Evolutionary conservation across 305 asterid species (phyloP).

Genomic region (Solanum aculeatissimum): DNA sequence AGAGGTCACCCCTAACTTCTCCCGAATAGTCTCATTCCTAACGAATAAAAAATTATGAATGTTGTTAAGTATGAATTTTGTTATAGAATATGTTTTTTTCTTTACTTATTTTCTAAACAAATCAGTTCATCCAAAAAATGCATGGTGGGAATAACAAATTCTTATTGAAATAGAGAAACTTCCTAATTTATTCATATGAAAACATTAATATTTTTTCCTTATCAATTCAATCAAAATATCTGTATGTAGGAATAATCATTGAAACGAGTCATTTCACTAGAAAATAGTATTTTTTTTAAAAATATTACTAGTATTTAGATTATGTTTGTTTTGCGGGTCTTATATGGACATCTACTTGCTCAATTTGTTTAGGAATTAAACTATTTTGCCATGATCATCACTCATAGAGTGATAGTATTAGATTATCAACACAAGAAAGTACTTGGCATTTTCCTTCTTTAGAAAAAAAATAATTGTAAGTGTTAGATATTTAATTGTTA

Average conservation of each 20-base stretch:
- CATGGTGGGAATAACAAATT: background rate
- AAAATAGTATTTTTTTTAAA: background rate
- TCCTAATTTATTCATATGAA: background rate
- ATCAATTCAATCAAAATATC: background rate
- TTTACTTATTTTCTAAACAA: background rate
- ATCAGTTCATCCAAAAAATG: background rate
- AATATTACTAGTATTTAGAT: background rate
- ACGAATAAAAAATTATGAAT: background rate
- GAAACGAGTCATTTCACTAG: background rate
- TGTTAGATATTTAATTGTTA: no score
- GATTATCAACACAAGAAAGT: background rate
- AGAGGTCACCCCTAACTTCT: no score
- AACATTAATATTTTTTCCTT: background rate
- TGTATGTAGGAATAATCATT: background rate
- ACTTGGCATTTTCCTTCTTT: background rate
- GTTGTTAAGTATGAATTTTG: background rate
- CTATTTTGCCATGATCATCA: background rate
- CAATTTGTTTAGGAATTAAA: background rate
- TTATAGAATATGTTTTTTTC: background rate
- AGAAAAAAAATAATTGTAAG: background rate
- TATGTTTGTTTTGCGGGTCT: background rate
- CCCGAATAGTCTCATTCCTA: no score
- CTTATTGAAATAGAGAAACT: background rate
- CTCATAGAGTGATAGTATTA: background rate
- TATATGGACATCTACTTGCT: background rate